Evolutionary conservation across 2,329 filamentous ascomycete genomes (phyloP).

Genomic region (Graphilbum sp.): DNA sequence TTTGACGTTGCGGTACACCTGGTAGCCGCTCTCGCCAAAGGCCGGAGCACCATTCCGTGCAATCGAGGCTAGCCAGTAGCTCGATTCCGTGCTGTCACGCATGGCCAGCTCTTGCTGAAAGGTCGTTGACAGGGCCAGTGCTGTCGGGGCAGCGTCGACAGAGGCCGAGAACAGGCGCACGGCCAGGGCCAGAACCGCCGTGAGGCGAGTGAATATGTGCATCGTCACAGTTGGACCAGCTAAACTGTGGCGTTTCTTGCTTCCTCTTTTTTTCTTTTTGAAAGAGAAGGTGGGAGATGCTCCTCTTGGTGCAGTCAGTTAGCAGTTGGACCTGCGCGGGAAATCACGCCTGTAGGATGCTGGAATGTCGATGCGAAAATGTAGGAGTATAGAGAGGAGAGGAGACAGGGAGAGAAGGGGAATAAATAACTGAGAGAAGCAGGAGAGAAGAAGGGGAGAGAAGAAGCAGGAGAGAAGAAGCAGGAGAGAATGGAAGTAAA

Average conservation of each 20-base stretch:
- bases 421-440: too few relatives aligned
- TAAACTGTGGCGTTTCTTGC: slow-evolving; percentile 4
- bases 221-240: slow-evolving; percentile 21
- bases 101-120: neutral
- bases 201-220: slow-evolving; percentile 26
- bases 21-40: slow-evolving; percentile 44
- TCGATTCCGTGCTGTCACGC: slow-evolving; percentile 9
- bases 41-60: slow-evolving; percentile 51
- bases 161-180: slow-evolving; percentile 4
- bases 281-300: neutral
- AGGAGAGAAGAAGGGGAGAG: too few relatives aligned
- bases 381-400: too few relatives aligned
- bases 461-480: too few relatives aligned
- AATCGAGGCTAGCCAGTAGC: slow-evolving; percentile 60
- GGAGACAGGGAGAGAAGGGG: too few relatives aligned
- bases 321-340: too few relatives aligned
- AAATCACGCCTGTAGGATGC: too few relatives aligned
- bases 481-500: too few relatives aligned
- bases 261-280: neutral
- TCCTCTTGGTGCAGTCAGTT: neutral
- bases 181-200: slow-evolving; percentile 20
- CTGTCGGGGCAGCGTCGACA: slow-evolving; percentile 6
- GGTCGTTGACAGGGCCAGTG: slow-evolving; percentile 4
- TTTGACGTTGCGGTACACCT: slow-evolving; percentile 62
- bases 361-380: too few relatives aligned